Conservation (phyloP, 1,284 basidiomycete species). For the Gymnopus androsaceus region DNA sequence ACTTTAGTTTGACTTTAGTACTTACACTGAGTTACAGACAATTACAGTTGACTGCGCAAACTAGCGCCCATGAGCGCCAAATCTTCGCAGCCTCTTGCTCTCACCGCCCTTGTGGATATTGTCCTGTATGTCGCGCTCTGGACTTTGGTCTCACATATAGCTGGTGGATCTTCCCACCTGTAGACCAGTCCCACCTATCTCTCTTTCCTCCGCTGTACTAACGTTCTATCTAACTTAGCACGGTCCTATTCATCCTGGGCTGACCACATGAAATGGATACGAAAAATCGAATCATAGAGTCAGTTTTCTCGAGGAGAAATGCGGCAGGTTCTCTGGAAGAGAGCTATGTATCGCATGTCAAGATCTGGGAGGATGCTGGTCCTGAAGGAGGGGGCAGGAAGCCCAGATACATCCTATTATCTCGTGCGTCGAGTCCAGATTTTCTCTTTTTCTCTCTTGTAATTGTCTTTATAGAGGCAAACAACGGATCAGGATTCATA, state of each 20-base stretch:
- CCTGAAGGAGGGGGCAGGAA: conserved; percentile 69
- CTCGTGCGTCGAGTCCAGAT: conserved; percentile 56
- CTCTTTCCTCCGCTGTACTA: neutral
- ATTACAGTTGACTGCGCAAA: too few species aligned
- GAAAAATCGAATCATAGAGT: conserved; percentile 75
- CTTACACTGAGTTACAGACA: too few species aligned
- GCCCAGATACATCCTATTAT: conserved; percentile 83
- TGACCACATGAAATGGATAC: conserved; percentile 56
- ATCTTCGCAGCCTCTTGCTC: too few species aligned
- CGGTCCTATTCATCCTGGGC: neutral
- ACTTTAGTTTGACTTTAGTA: too few species aligned
- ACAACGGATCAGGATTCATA: conserved; percentile 69
- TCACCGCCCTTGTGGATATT: too few species aligned
- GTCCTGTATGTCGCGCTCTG: too few species aligned
- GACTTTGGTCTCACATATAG: too few species aligned
- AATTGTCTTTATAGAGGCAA: conserved; percentile 52
- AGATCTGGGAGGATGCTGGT: conserved; percentile 84
- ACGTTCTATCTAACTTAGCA: neutral
- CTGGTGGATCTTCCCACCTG: too few species aligned
- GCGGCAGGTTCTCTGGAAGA: conserved; percentile 68
- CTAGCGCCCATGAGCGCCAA: too few species aligned
- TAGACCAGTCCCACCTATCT: too few species aligned
- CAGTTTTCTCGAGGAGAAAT: conserved; percentile 78
- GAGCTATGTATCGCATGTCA: conserved; percentile 81
- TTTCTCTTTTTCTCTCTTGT: conserved; percentile 17